Evolutionary conservation across 192 early-diverging fungal species (phyloP).

Genomic region (Entomortierella parvispora): DNA sequence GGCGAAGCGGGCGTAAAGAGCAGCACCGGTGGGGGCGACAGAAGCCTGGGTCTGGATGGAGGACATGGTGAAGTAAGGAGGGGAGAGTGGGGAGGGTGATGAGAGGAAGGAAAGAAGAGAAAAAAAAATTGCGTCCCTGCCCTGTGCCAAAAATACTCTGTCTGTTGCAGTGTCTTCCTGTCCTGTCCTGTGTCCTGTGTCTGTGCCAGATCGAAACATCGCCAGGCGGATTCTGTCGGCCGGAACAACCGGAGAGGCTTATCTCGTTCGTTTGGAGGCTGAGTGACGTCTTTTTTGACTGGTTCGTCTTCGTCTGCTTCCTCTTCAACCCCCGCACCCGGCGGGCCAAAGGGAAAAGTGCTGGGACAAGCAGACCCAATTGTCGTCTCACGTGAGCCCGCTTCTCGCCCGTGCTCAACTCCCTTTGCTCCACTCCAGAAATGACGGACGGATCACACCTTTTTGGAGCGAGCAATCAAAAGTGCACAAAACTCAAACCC

Average conservation of each 20-base stretch:
- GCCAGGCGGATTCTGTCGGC: no score
- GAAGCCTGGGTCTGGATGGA: slow-evolving; percentile 46
- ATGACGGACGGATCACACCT: no score
- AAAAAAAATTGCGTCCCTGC: not conserved
- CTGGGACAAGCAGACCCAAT: no score
- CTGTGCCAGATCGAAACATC: no score
- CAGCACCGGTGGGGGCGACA: slow-evolving; percentile 58
- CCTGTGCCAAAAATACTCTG: not conserved
- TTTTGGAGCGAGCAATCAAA: no score
- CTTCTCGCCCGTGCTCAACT: no score
- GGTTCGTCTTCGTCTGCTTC: no score
- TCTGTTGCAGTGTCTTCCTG: not conserved
- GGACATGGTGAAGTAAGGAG: slow-evolving; percentile 20
- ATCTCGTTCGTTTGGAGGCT: not conserved
- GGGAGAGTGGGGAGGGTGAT: slow-evolving; percentile 21
- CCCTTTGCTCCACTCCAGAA: no score
- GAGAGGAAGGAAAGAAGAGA: slow-evolving; percentile 9
- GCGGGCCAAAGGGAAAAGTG: no score
- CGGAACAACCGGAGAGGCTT: not conserved
- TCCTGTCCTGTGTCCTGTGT: not conserved
- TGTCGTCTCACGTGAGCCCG: no score
- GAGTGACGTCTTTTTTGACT: not conserved
- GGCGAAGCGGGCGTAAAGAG: slow-evolving; percentile 66
- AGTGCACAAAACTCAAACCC: no score
- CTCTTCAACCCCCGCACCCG: no score